Percentiles rank a stretch among this genome's conserved stretches.
phyloP scores from a whole-genome alignment of 805 yeast genomes.

The Deakozyma indianensis region DNA sequence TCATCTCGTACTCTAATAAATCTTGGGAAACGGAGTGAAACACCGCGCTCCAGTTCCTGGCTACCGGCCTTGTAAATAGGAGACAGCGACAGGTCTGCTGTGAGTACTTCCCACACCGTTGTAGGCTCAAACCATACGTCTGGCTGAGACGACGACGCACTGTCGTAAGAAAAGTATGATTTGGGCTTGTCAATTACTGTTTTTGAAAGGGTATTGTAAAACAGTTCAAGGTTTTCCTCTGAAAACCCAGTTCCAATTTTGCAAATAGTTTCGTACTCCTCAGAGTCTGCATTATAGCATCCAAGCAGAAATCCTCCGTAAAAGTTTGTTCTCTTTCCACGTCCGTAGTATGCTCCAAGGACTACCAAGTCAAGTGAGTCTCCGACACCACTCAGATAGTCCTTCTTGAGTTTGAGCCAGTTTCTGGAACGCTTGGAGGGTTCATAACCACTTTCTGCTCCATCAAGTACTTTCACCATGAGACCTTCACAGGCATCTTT shows the following conservation, averaged over 20 bases:
- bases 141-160: conserved; percentile 54
- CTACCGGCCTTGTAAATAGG: conserved; percentile 84
- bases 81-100: conserved; percentile 80
- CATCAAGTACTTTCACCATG: conserved; percentile 84
- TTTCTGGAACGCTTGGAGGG: conserved; percentile 91
- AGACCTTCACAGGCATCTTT: conserved; percentile 88
- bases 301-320: conserved; percentile 93
- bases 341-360: conserved; percentile 85
- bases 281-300: conserved; percentile 78
- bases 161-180: conserved; percentile 52
- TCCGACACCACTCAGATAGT: conserved; percentile 88
- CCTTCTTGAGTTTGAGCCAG: conserved; percentile 93
- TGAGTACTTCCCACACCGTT: conserved; percentile 68
- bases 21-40: conserved; percentile 80
- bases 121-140: conserved; percentile 94
- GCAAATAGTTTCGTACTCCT: conserved; percentile 89
- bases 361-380: conserved; percentile 91
- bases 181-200: conserved; percentile 54
- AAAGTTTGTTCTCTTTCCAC: conserved; percentile 86
- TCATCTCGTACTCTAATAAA: conserved; percentile 76
- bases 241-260: conserved; percentile 96
- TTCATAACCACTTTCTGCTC: conserved; percentile 70
- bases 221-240: conserved; percentile 57
- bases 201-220: conserved; percentile 49
- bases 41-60: conserved; percentile 60